Evolutionary conservation across 164 flowering plant genomes (phyloP), one percentile per base, ranked within the genome.

Genomic region (Cinnamomum micranthum): DNA sequence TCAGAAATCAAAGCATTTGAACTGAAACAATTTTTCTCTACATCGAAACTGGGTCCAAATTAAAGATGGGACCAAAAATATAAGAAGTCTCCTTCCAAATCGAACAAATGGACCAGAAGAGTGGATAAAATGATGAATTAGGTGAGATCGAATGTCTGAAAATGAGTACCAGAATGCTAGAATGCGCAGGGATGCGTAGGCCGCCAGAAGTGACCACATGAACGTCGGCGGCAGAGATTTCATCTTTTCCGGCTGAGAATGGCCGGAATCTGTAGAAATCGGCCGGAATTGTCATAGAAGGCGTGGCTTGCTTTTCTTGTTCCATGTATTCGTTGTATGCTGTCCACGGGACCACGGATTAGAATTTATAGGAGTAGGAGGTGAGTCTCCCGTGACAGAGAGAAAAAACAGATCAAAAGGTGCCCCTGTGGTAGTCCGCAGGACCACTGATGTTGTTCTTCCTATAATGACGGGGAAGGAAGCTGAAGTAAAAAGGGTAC

Each of bases 181-280:
- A 75, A 47, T 80, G 78, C 19, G 77, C 82, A 3, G 71, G 76
- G 41, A 80, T 77, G 71, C 65, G n/a, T 1, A 80, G 50, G 20
- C 82, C 82, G 55, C 71, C 74, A n/a, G 82, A 75, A 69, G 80
- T 77, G 64, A 72, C n/a, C 20, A 80, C 52, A 4, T 22, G 76
- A 23, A 75, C 72, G 69, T 80, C 77, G 31, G 73, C 65, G 65
- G 3, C 47, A 35, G 76, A 65, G 41, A 1, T 15, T 33, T 72
- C 71, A 66, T 27, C 71, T 17, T 64, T 20, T 66, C 71, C 74
- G 50, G 67, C 41, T 20, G 41, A 19, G 60, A 55, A 19, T 17
- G 60, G 60, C 58, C 50, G 70, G 58, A 71, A 71, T 71, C 62
- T 50, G n/a, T 55, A n/a, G 10, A 12, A 2, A 1, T 69, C 58